These are phyloP conservation scores for Mycena chlorophos DNA, from an alignment of 768 basidiomycete genomes.

Conservation along the genomic window DNA sequence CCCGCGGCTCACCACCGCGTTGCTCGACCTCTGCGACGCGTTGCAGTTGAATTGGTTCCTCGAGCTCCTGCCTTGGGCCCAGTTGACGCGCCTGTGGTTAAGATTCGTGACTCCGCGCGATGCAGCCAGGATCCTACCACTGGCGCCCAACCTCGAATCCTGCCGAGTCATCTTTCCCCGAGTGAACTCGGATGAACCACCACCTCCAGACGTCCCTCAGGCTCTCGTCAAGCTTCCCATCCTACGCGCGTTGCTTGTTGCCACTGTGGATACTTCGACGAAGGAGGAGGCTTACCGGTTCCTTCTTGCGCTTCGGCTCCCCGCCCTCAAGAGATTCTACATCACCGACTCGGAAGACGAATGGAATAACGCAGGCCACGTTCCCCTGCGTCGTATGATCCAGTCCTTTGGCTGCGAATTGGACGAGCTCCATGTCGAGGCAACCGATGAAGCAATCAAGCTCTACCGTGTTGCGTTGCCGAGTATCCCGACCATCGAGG, in stretches of 20 bases:
- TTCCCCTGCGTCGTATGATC: too few relatives aligned
- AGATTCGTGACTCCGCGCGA: neutral
- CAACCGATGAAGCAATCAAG: neutral
- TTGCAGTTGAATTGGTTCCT: neutral
- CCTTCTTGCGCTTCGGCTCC: neutral
- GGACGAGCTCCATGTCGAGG: too few relatives aligned
- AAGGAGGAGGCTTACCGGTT: neutral
- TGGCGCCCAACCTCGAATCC: neutral
- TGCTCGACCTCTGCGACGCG: neutral
- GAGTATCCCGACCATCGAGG: too few relatives aligned
- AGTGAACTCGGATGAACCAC: neutral
- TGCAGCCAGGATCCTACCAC: neutral
- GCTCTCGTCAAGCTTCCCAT: too few relatives aligned
- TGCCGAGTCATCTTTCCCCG: neutral
- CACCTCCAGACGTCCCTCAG: too few relatives aligned
- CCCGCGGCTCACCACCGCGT: neutral
- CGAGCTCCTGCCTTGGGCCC: neutral
- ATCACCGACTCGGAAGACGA: neutral
- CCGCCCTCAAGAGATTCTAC: neutral
- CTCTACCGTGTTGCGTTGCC: neutral
- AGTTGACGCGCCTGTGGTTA: neutral
- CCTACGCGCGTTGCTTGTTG: neutral
- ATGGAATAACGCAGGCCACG: too few relatives aligned
- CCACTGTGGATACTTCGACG: neutral
- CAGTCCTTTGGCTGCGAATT: neutral